Evolutionary conservation across 2,329 filamentous ascomycete genomes (phyloP).

Genomic region (Cladophialophora bantiana): DNA sequence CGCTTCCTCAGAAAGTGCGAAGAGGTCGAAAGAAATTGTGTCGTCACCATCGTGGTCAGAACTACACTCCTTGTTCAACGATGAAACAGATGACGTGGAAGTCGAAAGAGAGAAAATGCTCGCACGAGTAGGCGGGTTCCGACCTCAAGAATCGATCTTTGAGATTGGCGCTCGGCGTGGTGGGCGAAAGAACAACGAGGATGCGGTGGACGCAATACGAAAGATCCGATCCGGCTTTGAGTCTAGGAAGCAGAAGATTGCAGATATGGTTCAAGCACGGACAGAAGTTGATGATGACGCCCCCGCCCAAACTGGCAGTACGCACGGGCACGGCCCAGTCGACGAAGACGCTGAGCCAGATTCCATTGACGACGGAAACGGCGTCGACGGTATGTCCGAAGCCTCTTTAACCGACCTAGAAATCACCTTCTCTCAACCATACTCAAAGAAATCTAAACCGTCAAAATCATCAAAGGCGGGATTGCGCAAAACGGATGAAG

Average conservation of each 20-base stretch:
- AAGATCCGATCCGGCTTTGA: slow-evolving; percentile 53
- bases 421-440: slow-evolving; percentile 69
- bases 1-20: slow-evolving; percentile 88
- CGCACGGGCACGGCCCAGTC: slow-evolving; percentile 47
- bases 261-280: slow-evolving; percentile 42
- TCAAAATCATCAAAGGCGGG: slow-evolving; percentile 46
- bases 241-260: slow-evolving; percentile 50
- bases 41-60: slow-evolving; percentile 73
- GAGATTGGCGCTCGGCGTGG: slow-evolving; percentile 82
- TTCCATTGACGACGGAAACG: background rate
- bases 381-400: slow-evolving; percentile 61
- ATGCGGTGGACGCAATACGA: slow-evolving; percentile 63
- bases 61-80: slow-evolving; percentile 80
- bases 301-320: slow-evolving; percentile 36
- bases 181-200: slow-evolving; percentile 73
- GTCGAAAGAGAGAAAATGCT: slow-evolving; percentile 84
- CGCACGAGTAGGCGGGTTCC: slow-evolving; percentile 84
- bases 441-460: slow-evolving; percentile 45
- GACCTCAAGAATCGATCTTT: slow-evolving; percentile 94
- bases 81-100: slow-evolving; percentile 70
- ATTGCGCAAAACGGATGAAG: slow-evolving; percentile 59
- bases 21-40: slow-evolving; percentile 80
- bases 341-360: slow-evolving; percentile 46
- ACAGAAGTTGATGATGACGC: slow-evolving; percentile 46
- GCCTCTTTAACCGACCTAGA: slow-evolving; percentile 70